phyloP scores from a whole-genome alignment of 352 stramenopile genomes.

The Globisporangium barbulae region DNA sequence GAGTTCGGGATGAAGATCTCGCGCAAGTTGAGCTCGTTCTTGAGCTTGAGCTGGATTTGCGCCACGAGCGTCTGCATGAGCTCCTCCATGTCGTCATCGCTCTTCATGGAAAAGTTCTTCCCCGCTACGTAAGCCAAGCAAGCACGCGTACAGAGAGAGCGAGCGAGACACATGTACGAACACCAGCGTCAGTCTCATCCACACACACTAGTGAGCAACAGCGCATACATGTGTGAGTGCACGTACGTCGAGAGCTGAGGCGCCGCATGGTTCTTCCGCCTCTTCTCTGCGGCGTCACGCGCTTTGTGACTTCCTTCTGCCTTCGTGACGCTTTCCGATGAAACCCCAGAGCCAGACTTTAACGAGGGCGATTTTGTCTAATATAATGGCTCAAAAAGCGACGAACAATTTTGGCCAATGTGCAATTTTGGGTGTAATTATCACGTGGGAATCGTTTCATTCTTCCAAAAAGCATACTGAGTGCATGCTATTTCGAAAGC shows the following conservation, averaged over 20 bases:
- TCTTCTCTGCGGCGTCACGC: not conserved
- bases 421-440: too few relatives aligned
- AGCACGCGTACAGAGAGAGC: not conserved
- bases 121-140: conserved; percentile 20
- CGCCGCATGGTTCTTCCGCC: conserved; percentile 34
- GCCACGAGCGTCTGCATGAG: conserved; percentile 80
- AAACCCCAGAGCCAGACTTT: not conserved
- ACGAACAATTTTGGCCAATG: too few relatives aligned
- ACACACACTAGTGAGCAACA: not conserved
- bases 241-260: conserved; percentile 51
- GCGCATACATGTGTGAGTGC: not conserved
- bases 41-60: conserved; percentile 85
- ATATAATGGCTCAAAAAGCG: too few relatives aligned
- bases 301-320: conserved; percentile 4
- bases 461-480: too few relatives aligned
- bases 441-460: too few relatives aligned
- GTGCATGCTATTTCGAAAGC: too few relatives aligned
- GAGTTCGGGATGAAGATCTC: conserved; percentile 89
- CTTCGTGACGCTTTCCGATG: conserved; percentile 7
- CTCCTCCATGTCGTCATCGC: conserved; percentile 80
- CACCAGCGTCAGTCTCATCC: not conserved
- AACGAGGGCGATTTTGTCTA: too few relatives aligned
- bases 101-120: conserved; percentile 80
- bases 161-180: not conserved
- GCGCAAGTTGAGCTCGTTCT: conserved; percentile 76